phyloP scores from a whole-genome alignment of 352 stramenopile species.

The Globisporangium apiculatum region DNA sequence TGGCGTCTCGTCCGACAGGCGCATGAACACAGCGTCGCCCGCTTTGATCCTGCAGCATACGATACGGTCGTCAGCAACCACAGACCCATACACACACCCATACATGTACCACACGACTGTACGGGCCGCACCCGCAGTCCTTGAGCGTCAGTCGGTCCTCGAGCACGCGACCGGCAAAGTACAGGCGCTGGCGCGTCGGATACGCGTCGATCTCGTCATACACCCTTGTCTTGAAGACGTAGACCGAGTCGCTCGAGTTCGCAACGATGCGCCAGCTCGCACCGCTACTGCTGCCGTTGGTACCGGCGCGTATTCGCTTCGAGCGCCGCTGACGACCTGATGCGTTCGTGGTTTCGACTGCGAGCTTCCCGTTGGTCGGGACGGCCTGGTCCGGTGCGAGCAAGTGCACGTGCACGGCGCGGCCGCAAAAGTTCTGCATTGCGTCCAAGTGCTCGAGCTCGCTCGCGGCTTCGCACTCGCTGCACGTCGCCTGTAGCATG shows the following conservation, averaged over 20 bases:
- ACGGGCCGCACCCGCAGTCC: conserved; percentile 40
- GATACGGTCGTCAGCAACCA: neutral
- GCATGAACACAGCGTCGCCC: conserved; percentile 69
- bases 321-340: conserved; percentile 47
- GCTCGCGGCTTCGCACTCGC: conserved; percentile 37
- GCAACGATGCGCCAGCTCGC: conserved; percentile 41
- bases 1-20: conserved; percentile 42
- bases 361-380: conserved; percentile 33
- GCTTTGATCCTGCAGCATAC: conserved; percentile 47
- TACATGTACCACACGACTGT: neutral
- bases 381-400: conserved; percentile 48
- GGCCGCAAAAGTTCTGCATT: conserved; percentile 58
- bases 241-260: conserved; percentile 62
- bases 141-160: conserved; percentile 53
- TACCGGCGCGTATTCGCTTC: conserved; percentile 44
- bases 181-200: conserved; percentile 63
- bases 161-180: conserved; percentile 54
- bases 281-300: conserved; percentile 19
- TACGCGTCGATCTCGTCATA: conserved; percentile 60
- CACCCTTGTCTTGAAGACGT: conserved; percentile 74
- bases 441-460: conserved; percentile 35
- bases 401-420: conserved; percentile 53
- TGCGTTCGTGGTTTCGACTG: conserved; percentile 22
- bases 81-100: neutral
- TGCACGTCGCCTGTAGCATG: conserved; percentile 23